These are phyloP conservation scores for Plantago coronopus DNA, from an alignment of 305 asterid species.

Conservation along the genomic window DNA sequence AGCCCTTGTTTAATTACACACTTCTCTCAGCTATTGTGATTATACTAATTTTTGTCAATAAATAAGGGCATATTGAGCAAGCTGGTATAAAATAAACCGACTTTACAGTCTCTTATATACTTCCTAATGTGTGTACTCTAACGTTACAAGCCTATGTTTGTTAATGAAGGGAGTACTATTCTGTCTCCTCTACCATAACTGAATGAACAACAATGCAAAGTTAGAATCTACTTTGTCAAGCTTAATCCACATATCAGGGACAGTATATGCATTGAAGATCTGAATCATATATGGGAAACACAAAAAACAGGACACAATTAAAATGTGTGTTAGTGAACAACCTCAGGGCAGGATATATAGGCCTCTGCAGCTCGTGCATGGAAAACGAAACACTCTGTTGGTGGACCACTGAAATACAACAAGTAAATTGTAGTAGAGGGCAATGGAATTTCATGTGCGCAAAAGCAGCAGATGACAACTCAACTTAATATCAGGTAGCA, in stretches of 20 bases:
- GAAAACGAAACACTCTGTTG: constrained; percentile 84
- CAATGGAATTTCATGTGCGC: constrained; percentile 8
- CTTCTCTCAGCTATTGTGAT: no score
- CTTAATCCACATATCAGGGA: no score
- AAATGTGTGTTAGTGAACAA: constrained; percentile 23
- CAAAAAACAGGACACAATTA: constrained; percentile 14
- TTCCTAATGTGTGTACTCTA: no score
- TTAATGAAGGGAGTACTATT: neutral
- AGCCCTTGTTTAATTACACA: no score
- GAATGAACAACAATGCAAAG: neutral
- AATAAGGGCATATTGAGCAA: no score
- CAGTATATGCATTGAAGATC: neutral
- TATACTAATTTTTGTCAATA: no score
- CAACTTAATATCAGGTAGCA: constrained; percentile 8
- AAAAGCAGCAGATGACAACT: neutral
- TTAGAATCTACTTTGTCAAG: neutral
- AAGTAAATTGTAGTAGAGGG: constrained; percentile 19
- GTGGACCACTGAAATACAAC: constrained; percentile 74
- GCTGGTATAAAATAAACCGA: no score
- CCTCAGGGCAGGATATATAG: constrained; percentile 60
- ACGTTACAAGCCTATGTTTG: no score
- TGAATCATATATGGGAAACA: neutral
- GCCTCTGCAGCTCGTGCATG: constrained; percentile 86
- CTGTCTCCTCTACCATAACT: neutral
- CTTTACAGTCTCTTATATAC: no score